These are phyloP conservation scores for Thalassiosira exigua DNA, from an alignment of 352 stramenopile species.

Conservation along the genomic window DNA sequence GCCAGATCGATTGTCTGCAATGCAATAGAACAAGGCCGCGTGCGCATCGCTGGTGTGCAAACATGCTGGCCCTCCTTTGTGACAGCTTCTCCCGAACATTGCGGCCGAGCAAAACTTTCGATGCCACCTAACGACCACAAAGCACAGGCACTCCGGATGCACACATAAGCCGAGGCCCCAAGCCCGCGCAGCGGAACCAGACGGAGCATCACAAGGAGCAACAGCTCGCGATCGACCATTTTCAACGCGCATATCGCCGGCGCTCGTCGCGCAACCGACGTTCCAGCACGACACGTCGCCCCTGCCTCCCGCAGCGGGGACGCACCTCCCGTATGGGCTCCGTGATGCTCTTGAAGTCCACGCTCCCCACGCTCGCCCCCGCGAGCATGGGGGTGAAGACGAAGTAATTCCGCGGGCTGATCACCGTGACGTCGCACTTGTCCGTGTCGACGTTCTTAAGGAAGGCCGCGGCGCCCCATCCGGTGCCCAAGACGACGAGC, in stretches of 20 bases:
- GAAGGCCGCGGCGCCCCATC: conserved; percentile 86
- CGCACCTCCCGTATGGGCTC: conserved; percentile 85
- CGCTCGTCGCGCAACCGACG: no score
- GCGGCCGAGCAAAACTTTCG: no score
- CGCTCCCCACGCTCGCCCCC: conserved; percentile 84
- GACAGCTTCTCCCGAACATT: no score
- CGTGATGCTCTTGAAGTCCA: conserved; percentile 87
- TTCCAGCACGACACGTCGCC: not conserved
- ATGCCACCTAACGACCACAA: no score
- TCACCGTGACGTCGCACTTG: conserved; percentile 85
- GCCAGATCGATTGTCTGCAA: no score
- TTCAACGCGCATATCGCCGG: no score
- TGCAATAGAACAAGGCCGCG: no score
- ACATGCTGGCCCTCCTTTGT: no score
- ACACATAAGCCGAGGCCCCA: no score
- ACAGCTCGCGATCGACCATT: not conserved
- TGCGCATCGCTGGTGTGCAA: no score
- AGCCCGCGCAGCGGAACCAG: no score
- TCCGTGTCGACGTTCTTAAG: conserved; percentile 84
- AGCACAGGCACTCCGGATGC: no score
- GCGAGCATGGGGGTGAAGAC: conserved; percentile 90
- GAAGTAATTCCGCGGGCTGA: conserved; percentile 88
- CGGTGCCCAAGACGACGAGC: conserved; percentile 87
- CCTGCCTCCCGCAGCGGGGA: conserved; percentile 11
- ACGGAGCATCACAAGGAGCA: not conserved